Evolutionary conservation across 768 basidiomycete genomes (phyloP).

Genomic region (Naganishia vaughanmartiniae): DNA sequence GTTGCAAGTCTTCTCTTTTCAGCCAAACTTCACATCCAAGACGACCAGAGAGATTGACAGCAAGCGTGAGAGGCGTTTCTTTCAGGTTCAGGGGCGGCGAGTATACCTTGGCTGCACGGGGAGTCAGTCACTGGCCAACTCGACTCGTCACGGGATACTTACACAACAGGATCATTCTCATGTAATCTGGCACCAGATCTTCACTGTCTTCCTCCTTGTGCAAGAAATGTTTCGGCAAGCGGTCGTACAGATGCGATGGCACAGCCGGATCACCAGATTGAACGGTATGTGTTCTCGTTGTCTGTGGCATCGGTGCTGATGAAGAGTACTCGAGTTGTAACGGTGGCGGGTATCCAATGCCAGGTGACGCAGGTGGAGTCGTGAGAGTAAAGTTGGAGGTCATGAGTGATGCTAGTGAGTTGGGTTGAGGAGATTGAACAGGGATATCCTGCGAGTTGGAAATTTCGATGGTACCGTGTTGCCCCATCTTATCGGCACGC

Average conservation of each 20-base stretch:
- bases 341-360: constrained; percentile 16
- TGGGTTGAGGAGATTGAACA: constrained; percentile 10
- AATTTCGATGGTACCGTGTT: neutral
- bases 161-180: constrained; percentile 52
- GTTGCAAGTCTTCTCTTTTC: constrained; percentile 92
- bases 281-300: constrained; percentile 16
- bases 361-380: constrained; percentile 10
- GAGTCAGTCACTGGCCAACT: neutral
- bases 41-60: constrained; percentile 77
- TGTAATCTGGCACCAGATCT: constrained; percentile 45
- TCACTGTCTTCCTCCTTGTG: constrained; percentile 34
- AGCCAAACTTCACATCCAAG: constrained; percentile 92
- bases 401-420: constrained; percentile 14
- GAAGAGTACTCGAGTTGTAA: constrained; percentile 49
- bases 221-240: constrained; percentile 45
- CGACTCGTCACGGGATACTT: constrained; percentile 17
- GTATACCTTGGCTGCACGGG: constrained; percentile 48
- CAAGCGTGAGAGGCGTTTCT: constrained; percentile 77
- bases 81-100: constrained; percentile 50
- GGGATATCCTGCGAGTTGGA: neutral
- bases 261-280: constrained; percentile 42
- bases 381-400: neutral
- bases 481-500: constrained; percentile 1
- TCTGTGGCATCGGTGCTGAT: constrained; percentile 45
- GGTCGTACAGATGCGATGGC: constrained; percentile 51